Conservation (phyloP, 2,329 filamentous ascomycete species). For the Claviceps africana region DNA sequence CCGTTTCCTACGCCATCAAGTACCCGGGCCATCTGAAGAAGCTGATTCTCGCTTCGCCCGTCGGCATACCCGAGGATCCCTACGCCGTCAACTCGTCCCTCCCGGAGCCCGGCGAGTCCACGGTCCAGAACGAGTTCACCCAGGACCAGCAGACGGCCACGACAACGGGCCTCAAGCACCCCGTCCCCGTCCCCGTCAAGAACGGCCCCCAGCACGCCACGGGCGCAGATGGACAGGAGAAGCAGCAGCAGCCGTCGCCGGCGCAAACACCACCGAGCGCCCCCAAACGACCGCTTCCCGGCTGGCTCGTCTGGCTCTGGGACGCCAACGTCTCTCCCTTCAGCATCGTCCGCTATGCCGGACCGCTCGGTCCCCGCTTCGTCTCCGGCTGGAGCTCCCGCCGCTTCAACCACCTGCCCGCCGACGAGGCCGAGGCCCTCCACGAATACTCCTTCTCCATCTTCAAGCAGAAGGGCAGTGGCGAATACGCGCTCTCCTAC, state of each 20-base stretch:
- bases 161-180: neutral
- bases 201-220: constrained; percentile 16
- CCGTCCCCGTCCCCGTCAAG: neutral
- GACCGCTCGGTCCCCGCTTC: constrained; percentile 78
- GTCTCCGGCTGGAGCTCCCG: constrained; percentile 92
- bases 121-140: constrained; percentile 62
- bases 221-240: constrained; percentile 19
- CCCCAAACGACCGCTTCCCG: constrained; percentile 49
- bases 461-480: constrained; percentile 81
- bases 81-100: constrained; percentile 71
- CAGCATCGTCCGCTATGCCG: constrained; percentile 73
- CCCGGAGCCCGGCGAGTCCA: constrained; percentile 62
- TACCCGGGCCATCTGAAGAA: constrained; percentile 93
- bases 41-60: constrained; percentile 84
- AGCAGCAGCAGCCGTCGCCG: neutral
- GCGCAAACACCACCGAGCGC: constrained; percentile 8
- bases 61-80: constrained; percentile 88
- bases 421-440: constrained; percentile 65
- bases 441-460: constrained; percentile 92
- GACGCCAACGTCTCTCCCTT: constrained; percentile 95
- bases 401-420: constrained; percentile 77
- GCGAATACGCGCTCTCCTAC: constrained; percentile 86
- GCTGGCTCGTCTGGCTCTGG: constrained; percentile 90
- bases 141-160: constrained; percentile 52
- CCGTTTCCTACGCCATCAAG: constrained; percentile 88